Evolutionary conservation across 306 rosid species (phyloP), one percentile per base, ranked within the genome.

Genomic region (Astragalus membranaceus): DNA sequence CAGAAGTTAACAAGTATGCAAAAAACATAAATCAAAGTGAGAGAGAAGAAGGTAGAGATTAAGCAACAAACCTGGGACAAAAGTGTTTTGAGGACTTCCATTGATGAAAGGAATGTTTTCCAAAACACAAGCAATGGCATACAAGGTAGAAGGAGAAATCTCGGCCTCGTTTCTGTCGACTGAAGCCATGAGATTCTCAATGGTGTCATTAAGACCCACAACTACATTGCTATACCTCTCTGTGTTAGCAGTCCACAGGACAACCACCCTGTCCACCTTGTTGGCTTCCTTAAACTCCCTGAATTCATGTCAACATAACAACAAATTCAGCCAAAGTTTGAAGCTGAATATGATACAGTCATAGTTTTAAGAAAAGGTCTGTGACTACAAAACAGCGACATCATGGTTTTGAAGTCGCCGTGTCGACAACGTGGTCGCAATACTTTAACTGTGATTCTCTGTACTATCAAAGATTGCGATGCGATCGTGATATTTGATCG

Each of bases 221-320:
- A 80, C 75, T 58, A 94, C 86, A 75, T 86, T 87, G 33, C 99
- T 91, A 70, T 91, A 94, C 82, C 99, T 87, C 84, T 94, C 99
- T 9, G 99, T 94, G 92, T 94, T 94, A 29, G 99, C 99, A 30
- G 99, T 94, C 99, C 99, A 94, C 13, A 94, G 89, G 48, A 94
- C 99, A 42, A 94, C 97, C 9, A 94, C 88, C 85, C 16, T 91
- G 58, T 94, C 99, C 71, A 91, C 97, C 64, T 91, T 88, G 75
- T 26, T 87, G 42, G 85, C 79, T 86, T 88, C 91, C 88, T 94
- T 94, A 77, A 94, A 94, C 62, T 83, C 96, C 87, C 99, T 94
- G 54, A 59, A 29, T 49, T 73, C 69, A 65, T 30, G 72, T 14
- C 64, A 81, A 61, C 30, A 10, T 0, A 13, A 15, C 2, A 60